These are phyloP conservation scores for Asterionellopsis glacialis DNA, from an alignment of 108 stramenopile genomes.

Conservation along the genomic window DNA sequence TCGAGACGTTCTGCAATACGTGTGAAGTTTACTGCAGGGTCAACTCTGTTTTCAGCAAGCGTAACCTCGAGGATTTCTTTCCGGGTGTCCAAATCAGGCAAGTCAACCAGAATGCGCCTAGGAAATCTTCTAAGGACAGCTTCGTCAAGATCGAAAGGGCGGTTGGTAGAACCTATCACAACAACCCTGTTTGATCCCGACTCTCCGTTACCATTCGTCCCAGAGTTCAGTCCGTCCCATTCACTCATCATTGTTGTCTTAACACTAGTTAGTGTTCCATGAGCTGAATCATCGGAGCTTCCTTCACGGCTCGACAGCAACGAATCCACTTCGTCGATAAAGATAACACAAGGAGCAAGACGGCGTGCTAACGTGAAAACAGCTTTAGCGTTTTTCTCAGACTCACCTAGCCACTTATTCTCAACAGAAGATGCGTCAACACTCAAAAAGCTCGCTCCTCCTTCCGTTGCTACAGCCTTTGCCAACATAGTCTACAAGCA, in stretches of 20 bases:
- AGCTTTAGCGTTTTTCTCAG: conserved; percentile 98
- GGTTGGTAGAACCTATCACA: conserved; percentile 96
- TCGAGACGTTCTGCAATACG: conserved; percentile 87
- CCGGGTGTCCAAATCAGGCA: conserved; percentile 89
- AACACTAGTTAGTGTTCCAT: conserved; percentile 95
- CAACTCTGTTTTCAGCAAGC: conserved; percentile 82
- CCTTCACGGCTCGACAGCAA: conserved; percentile 87
- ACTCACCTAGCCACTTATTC: conserved; percentile 98
- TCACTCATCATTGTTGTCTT: conserved; percentile 97
- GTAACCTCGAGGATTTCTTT: conserved; percentile 90
- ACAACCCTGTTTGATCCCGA: conserved; percentile 81
- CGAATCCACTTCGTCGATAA: conserved; percentile 95
- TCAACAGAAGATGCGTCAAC: conserved; percentile 96
- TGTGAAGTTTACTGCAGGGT: conserved; percentile 79
- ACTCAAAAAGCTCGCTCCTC: conserved; percentile 93
- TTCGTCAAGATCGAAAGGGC: conserved; percentile 96
- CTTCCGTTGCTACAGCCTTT: conserved; percentile 98
- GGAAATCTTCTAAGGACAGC: conserved; percentile 95
- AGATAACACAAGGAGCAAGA: conserved; percentile 94
- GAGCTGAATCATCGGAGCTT: conserved; percentile 91
- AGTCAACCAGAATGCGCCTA: conserved; percentile 93
- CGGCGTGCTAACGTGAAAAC: conserved; percentile 96
- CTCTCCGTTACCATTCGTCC: conserved; percentile 83
- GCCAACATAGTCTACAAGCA: conserved; percentile 87
- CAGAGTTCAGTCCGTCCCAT: conserved; percentile 95